These are phyloP conservation scores for Volvox africanus DNA, from an alignment of 139 green algal species.

Conservation along the genomic window DNA sequence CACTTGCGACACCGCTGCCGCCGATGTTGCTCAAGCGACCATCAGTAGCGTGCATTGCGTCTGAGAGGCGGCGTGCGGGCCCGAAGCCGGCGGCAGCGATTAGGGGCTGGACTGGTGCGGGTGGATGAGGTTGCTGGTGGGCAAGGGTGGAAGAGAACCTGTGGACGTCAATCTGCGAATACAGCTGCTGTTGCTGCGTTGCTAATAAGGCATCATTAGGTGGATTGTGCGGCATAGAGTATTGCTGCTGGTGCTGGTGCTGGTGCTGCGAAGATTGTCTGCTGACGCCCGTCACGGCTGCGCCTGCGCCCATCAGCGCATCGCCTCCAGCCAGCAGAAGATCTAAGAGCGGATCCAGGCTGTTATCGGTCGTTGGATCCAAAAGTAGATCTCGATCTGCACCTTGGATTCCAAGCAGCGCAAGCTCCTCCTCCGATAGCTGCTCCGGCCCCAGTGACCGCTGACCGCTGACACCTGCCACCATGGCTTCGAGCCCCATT, in stretches of 20 bases:
- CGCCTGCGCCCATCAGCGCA: neutral
- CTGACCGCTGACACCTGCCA: neutral
- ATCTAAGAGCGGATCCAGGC: constrained; percentile 29
- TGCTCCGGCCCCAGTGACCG: neutral
- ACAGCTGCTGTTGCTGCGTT: neutral
- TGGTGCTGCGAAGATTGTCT: constrained; percentile 4
- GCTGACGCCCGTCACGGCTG: neutral
- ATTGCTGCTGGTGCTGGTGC: constrained; percentile 47
- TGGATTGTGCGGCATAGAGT: neutral
- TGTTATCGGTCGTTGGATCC: neutral
- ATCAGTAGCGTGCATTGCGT: neutral
- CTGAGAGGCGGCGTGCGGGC: neutral
- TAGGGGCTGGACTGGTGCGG: neutral
- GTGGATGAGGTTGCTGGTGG: neutral
- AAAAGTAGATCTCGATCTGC: constrained; percentile 31
- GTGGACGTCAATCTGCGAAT: too few relatives aligned
- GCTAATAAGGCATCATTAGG: neutral
- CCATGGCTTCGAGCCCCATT: neutral
- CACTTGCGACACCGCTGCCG: neutral
- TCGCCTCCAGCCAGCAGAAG: neutral
- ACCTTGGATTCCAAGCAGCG: constrained; percentile 41
- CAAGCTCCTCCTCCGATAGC: constrained; percentile 38
- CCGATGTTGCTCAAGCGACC: neutral
- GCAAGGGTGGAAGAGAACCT: too few relatives aligned
- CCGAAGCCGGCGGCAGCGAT: neutral